Conservation (phyloP, 805 yeast species). For the Candida koratica region DNA sequence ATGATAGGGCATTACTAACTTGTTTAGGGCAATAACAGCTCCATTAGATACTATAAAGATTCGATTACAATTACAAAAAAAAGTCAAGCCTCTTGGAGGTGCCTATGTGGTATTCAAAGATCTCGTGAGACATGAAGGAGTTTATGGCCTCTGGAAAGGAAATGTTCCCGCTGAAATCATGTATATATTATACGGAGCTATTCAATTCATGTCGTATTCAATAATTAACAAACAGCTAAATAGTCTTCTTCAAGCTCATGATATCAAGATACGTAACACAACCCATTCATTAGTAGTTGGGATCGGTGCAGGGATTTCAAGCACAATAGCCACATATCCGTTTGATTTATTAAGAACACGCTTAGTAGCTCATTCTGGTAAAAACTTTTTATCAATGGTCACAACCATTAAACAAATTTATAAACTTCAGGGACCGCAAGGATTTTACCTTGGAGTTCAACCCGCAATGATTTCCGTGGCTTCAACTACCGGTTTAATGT, state of each 20-base stretch:
- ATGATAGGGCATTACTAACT: slow-evolving; percentile 15
- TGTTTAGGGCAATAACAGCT: slow-evolving; percentile 54
- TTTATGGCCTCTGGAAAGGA: slow-evolving; percentile 88
- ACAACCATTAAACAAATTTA: slow-evolving; percentile 24
- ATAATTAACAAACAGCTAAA: slow-evolving; percentile 45
- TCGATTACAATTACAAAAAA: slow-evolving; percentile 58
- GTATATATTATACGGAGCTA: slow-evolving; percentile 81
- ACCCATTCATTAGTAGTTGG: slow-evolving; percentile 60
- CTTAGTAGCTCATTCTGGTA: slow-evolving; percentile 59
- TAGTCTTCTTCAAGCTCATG: slow-evolving; percentile 19
- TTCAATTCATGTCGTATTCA: slow-evolving; percentile 75
- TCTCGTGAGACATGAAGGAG: slow-evolving; percentile 61
- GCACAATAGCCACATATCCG: slow-evolving; percentile 79
- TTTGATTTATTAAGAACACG: slow-evolving; percentile 86
- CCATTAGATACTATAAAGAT: slow-evolving; percentile 80
- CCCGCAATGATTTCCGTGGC: slow-evolving; percentile 62
- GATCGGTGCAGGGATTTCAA: slow-evolving; percentile 67
- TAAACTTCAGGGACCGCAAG: slow-evolving; percentile 33
- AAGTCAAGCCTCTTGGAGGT: slow-evolving; percentile 19
- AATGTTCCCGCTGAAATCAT: slow-evolving; percentile 86
- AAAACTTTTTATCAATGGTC: slow-evolving; percentile 36
- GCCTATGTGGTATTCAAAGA: slow-evolving; percentile 34
- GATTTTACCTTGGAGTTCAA: slow-evolving; percentile 48
- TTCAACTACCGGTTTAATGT: slow-evolving; percentile 69
- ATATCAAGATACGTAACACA: slow-evolving; percentile 27